Base-by-base conservation (phyloP, 768 basidiomycete genomes). In the Rhodotorula sphaerocarpa region DNA sequence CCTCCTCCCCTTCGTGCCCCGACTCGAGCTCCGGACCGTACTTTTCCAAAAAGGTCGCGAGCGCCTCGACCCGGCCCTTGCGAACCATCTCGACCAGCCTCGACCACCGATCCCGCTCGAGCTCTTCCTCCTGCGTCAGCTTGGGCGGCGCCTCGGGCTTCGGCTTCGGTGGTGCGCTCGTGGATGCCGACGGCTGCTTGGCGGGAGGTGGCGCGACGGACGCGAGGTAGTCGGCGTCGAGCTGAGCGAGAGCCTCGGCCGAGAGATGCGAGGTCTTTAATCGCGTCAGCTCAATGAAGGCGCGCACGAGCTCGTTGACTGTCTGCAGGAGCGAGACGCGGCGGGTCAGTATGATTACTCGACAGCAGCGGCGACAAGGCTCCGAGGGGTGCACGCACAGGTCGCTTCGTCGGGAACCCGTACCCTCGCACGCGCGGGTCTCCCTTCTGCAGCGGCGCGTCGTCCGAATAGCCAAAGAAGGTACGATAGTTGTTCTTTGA, bases 321-420 rank as follows among this genome's bases (percentile, higher is more conserved):
- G 93, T 99, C 88, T 93, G 65, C 3, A 33, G 41, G 6, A 21
- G 45, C 55, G 28, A 57, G 20, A 21, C 33, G 36, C 10, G 28
- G 18, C 41, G 28, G 7, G 18, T 36, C 25, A 9, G 25, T 21
- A 31, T 36, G n/a, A 34, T 15, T 0, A 20, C 25, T 14, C 23
- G 10, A 25, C 5, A 21, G 23, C 5, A n/a, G 58, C n/a, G 33
- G 39, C 45, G 36, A 21, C 23, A 1, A 55, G 42, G n/a, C n/a
- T n/a, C n/a, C 58, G 42, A 25, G 47, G 51, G 31, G n/a, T 5
- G 23, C 7, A 79, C 87, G 61, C 75, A 91, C 90, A 20, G 95
- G 93, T 69, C 95, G 81, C 44, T 92, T 84, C 2, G 95, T 99
- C 6, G 91, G 92, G 76, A 99, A 99, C 0, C 92, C 91, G 75